These are phyloP conservation scores for Capsicum pubescens DNA, from an alignment of 257 asterid species.

Conservation along the genomic window DNA sequence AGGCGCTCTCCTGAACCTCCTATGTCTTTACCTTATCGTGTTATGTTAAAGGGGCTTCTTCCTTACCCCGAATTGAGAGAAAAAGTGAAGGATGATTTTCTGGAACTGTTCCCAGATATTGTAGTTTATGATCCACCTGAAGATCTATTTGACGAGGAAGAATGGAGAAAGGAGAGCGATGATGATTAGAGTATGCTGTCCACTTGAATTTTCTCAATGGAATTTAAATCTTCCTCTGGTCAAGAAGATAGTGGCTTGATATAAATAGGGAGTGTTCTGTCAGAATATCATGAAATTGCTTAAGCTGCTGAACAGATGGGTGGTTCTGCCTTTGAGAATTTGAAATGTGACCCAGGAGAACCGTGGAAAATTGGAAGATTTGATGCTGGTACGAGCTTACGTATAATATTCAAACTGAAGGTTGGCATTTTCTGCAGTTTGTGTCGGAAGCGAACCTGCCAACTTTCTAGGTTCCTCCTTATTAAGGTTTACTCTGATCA, in stretches of 20 bases:
- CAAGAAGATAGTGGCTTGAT: constrained; percentile 22
- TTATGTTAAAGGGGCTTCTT: constrained; percentile 84
- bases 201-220: constrained; percentile 11
- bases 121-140: constrained; percentile 86
- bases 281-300: not conserved
- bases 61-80: constrained; percentile 82
- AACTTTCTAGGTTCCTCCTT: not conserved
- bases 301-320: not conserved
- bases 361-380: not conserved
- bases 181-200: constrained; percentile 49
- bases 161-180: constrained; percentile 47
- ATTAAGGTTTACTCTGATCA: not conserved
- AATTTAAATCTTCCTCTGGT: not conserved
- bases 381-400: not conserved
- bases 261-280: not conserved
- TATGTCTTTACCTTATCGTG: constrained; percentile 79
- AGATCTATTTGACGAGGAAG: constrained; percentile 63
- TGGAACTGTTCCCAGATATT: constrained; percentile 85
- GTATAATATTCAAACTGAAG: not conserved
- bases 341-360: not conserved
- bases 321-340: constrained; percentile 17
- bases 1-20: constrained; percentile 80
- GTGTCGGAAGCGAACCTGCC: not conserved
- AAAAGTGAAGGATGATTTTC: constrained; percentile 83
- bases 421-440: constrained; percentile 13